phyloP scores from a whole-genome alignment of 1,284 basidiomycete species.

The Sanghuangporus sanghuang region DNA sequence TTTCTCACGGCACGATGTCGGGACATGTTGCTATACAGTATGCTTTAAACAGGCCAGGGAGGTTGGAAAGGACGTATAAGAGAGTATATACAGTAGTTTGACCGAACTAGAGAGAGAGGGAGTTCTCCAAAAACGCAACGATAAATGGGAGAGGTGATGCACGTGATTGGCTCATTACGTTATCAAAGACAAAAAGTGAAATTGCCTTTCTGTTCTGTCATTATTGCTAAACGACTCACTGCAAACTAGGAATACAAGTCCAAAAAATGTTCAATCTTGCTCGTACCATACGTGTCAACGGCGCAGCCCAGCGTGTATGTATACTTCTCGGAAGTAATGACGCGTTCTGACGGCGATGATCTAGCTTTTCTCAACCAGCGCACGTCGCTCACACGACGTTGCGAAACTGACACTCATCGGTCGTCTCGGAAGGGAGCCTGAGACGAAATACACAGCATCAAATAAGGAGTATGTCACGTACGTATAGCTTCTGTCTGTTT shows the following conservation, averaged over 20 bases:
- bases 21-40: conserved; percentile 52
- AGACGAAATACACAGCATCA: conserved; percentile 58
- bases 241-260: neutral
- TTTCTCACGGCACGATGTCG: conserved; percentile 89
- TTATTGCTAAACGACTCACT: neutral
- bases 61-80: neutral
- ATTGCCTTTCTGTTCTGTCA: neutral
- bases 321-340: neutral
- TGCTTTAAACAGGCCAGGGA: neutral
- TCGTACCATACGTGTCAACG: conserved; percentile 9
- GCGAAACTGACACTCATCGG: conserved; percentile 76
- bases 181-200: neutral
- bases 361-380: conserved; percentile 67
- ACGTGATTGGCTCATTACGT: neutral
- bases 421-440: conserved; percentile 64
- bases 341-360: neutral
- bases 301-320: conserved; percentile 14
- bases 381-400: conserved; percentile 50
- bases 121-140: too few species aligned
- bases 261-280: conserved; percentile 17
- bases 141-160: neutral
- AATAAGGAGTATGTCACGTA: conserved; percentile 75
- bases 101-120: too few species aligned
- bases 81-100: neutral
- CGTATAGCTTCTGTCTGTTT: conserved; percentile 27